These are phyloP conservation scores for Diplodia mutila DNA, from an alignment of 2,329 filamentous ascomycete genomes.

Conservation along the genomic window DNA sequence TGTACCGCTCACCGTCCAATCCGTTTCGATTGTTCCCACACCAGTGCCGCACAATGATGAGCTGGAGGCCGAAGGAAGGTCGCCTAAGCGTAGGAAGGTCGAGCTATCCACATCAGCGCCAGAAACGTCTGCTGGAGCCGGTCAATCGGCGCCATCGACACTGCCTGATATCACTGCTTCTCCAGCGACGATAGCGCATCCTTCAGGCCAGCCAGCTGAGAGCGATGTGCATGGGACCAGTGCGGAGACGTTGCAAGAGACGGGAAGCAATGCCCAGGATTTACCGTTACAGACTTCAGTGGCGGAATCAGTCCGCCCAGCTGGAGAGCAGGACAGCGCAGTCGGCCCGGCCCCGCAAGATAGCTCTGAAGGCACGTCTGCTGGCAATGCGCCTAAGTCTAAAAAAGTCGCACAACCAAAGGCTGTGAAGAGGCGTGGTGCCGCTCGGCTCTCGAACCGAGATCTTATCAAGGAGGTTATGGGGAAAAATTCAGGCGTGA, in stretches of 20 bases:
- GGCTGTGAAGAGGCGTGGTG: not conserved
- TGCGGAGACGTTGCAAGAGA: not conserved
- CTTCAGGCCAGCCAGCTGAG: not conserved
- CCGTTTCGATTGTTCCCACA: not conserved
- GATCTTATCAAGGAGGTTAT: constrained; percentile 16
- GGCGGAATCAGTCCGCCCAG: not conserved
- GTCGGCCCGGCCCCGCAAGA: not conserved
- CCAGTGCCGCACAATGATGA: not conserved
- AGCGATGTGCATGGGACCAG: not conserved
- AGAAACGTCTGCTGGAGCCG: not conserved
- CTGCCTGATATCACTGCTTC: not conserved
- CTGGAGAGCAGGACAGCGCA: not conserved
- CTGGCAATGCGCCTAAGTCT: not conserved
- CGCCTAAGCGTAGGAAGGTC: constrained; percentile 22
- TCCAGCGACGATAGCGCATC: not conserved
- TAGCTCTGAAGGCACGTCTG: not conserved
- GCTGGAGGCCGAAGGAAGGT: constrained; percentile 1
- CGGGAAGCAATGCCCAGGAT: too few relatives aligned
- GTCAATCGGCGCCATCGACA: not conserved
- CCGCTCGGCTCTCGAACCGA: not conserved
- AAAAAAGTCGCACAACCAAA: constrained; percentile 8
- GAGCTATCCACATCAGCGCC: not conserved
- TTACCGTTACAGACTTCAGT: not conserved
- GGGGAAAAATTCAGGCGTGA: not conserved
- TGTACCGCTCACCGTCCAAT: not conserved